Evolutionary conservation across 2,329 filamentous ascomycete genomes (phyloP).

Genomic region (Akanthomyces muscarius): DNA sequence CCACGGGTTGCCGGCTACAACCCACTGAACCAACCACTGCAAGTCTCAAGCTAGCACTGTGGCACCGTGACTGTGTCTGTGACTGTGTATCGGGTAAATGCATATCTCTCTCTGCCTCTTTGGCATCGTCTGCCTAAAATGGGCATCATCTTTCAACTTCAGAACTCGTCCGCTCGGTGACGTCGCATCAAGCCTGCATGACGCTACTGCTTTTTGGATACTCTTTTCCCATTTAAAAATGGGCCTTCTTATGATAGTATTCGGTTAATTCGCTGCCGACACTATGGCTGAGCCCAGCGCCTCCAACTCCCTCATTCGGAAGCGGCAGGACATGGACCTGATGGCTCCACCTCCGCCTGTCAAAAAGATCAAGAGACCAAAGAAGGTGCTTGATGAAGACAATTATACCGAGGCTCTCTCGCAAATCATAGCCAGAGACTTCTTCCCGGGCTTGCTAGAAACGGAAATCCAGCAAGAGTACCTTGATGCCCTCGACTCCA

Average conservation of each 20-base stretch:
- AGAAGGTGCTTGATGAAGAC: constrained; percentile 87
- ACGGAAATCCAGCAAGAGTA: constrained; percentile 88
- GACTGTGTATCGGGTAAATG: background rate
- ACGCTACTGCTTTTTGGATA: background rate
- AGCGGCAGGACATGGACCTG: constrained; percentile 62
- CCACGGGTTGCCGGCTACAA: background rate
- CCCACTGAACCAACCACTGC: background rate
- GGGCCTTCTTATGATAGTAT: background rate
- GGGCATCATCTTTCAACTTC: background rate
- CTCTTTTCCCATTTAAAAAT: background rate
- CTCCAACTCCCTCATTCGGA: constrained; percentile 61
- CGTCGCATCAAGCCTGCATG: background rate
- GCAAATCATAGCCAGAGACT: constrained; percentile 93
- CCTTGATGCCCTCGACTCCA: constrained; percentile 82
- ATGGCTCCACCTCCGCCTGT: constrained; percentile 84
- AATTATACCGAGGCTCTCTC: constrained; percentile 86
- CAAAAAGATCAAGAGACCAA: constrained; percentile 89
- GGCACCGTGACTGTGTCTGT: too few species aligned
- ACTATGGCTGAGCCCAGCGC: constrained; percentile 21
- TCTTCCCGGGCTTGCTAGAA: constrained; percentile 88
- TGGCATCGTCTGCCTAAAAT: background rate
- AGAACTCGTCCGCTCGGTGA: background rate
- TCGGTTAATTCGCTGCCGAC: background rate
- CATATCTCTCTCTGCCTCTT: background rate
- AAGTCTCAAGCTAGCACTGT: background rate